Evolutionary conservation across 495 filamentous ascomycete genomes (phyloP).

Genomic region (Cetradonia linearis): DNA sequence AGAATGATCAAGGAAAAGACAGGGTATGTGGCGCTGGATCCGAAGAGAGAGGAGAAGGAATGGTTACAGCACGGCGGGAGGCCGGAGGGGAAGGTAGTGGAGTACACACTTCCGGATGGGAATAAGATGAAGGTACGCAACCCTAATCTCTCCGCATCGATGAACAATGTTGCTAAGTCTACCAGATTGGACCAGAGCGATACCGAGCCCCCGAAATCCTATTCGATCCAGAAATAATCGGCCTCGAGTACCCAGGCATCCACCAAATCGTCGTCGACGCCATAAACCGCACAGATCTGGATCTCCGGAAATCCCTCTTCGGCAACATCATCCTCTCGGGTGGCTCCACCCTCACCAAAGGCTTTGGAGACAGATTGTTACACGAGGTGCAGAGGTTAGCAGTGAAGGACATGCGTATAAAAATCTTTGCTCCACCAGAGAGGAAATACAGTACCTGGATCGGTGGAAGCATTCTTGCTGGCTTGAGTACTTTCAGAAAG

Average conservation of each 20-base stretch:
- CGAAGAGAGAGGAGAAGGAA: conserved; percentile 91
- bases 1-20: conserved; percentile 93
- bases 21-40: conserved; percentile 83
- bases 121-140: conserved; percentile 71
- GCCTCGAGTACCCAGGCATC: conserved; percentile 91
- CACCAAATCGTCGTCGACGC: conserved; percentile 96
- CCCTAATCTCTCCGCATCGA: not conserved
- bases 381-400: conserved; percentile 85
- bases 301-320: conserved; percentile 87
- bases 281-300: conserved; percentile 93
- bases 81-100: conserved; percentile 58
- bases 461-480: conserved; percentile 93
- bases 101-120: conserved; percentile 86
- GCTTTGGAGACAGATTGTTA: conserved; percentile 90
- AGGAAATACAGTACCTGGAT: conserved; percentile 99
- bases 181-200: conserved; percentile 73
- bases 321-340: conserved; percentile 95
- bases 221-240: conserved; percentile 94
- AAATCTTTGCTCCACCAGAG: conserved; percentile 95
- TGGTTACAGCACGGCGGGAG: conserved; percentile 61
- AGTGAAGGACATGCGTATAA: conserved; percentile 97
- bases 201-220: conserved; percentile 96
- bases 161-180: not conserved
- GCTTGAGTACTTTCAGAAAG: conserved; percentile 96
- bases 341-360: conserved; percentile 80